Evolutionary conservation across 2,329 filamentous ascomycete genomes (phyloP).

Genomic region (Pseudogymnoascus pannorum): DNA sequence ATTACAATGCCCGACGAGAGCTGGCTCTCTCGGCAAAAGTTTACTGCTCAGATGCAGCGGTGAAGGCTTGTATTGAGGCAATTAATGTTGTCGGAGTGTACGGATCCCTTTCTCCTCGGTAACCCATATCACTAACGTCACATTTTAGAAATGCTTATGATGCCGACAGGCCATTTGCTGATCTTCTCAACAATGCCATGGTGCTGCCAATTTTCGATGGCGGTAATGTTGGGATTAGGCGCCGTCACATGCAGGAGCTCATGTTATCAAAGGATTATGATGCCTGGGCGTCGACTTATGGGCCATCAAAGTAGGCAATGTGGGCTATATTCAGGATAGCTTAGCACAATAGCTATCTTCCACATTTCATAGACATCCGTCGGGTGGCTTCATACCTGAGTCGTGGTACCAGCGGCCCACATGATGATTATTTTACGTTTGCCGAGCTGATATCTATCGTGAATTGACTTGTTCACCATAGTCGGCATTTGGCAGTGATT

Average conservation of each 20-base stretch:
- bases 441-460: not conserved
- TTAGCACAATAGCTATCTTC: not conserved
- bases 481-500: not conserved
- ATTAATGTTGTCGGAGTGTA: conserved; percentile 46
- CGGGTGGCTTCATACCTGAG: not conserved
- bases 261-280: conserved; percentile 38
- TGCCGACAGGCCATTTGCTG: conserved; percentile 31
- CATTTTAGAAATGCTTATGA: conserved; percentile 34
- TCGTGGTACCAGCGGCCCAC: not conserved
- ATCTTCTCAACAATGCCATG: conserved; percentile 38
- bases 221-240: conserved; percentile 45
- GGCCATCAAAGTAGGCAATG: conserved; percentile 3
- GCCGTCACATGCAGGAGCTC: conserved; percentile 40
- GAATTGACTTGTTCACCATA: not conserved
- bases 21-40: conserved; percentile 44
- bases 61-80: conserved; percentile 40
- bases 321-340: not conserved
- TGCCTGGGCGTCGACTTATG: conserved; percentile 37
- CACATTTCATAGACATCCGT: not conserved
- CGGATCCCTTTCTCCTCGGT: conserved; percentile 16
- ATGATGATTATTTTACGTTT: no score
- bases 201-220: conserved; percentile 45
- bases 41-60: conserved; percentile 42
- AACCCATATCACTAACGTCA: conserved; percentile 9
- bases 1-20: conserved; percentile 36